Evolutionary conservation across 768 basidiomycete species (phyloP), one percentile per base, ranked within the genome.

Genomic region (Termitomyces sp.): DNA sequence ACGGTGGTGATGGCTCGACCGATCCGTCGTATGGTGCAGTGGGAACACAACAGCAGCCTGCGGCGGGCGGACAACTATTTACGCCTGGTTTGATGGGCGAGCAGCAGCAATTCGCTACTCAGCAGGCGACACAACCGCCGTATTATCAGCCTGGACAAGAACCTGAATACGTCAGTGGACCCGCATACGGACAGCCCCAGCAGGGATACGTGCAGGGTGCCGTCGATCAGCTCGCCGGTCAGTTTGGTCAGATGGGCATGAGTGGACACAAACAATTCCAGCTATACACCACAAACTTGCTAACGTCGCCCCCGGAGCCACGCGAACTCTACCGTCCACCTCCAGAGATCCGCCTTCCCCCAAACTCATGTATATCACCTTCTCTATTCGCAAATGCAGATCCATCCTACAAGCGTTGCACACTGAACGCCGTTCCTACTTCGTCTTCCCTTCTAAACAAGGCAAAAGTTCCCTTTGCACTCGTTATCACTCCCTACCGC

Each of bases 291-390:
- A 83, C 92, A 58, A 98, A 98, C 77, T 81, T 99, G 49, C 85
- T 98, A 68, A 92, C 93, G 2, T 86, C 90, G 38, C 93, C 94
- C 33, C 92, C 95, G 28, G 94, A 98, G 69, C 94, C 96, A 3
- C 81, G 84, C 49, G 94, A 93, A 61, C 77, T 99, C 46, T 76
- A 82, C 44, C 77, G 80, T 35, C 87, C 88, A 0, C 94, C 95
- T 0, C 97, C 97, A 4, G 91, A 93, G 59, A 95, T 96, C 57
- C 80, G 88, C 24, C 78, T 98, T 2, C 95, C 96, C 2, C 88
- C 93, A 10, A 89, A 89, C 61, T 84, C 92, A 6, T 88, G 82
- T 61, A 77, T 94, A 53, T 88, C 92, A 6, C 85, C 86, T 14
- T 85, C 87, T 32, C 90, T 88, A 0, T 77, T 75, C 18, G 90